A percentile compares a stretch with the other conserved stretches of the same genome.
Evolutionary conservation across 78 protist species (phyloP).

Genomic region (Neovahlkampfia damariscottae): DNA sequence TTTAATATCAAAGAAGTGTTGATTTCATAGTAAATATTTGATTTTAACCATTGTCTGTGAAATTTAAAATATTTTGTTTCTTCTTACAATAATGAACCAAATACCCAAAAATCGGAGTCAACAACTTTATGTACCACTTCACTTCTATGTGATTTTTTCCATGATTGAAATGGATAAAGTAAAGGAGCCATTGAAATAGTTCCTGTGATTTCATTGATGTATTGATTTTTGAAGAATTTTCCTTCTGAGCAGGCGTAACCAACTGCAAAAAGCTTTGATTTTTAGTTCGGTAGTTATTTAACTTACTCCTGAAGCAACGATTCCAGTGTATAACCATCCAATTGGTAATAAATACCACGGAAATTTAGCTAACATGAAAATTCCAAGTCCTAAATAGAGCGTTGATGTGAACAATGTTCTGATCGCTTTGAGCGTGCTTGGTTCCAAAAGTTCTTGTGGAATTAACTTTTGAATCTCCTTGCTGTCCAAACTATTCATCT

Average conservation of each 20-base stretch:
- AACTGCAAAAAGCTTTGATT: constrained; percentile 4
- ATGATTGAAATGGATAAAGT: background rate
- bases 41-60: background rate
- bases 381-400: too few relatives aligned
- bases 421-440: too few relatives aligned
- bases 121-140: background rate
- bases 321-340: background rate
- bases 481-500: too few relatives aligned
- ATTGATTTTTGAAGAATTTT: background rate
- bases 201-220: background rate
- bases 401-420: too few relatives aligned
- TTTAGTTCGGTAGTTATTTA: too few relatives aligned
- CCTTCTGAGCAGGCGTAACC: background rate
- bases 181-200: background rate
- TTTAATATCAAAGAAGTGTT: background rate
- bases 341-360: background rate
- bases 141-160: background rate
- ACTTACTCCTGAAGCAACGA: background rate
- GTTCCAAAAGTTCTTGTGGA: too few relatives aligned
- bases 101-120: background rate
- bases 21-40: background rate
- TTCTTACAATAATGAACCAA: too few relatives aligned
- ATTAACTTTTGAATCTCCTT: too few relatives aligned
- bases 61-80: background rate
- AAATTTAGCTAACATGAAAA: background rate